These are phyloP conservation scores for Ustilago hordei DNA, from an alignment of 1,284 basidiomycete genomes.

Conservation along the genomic window DNA sequence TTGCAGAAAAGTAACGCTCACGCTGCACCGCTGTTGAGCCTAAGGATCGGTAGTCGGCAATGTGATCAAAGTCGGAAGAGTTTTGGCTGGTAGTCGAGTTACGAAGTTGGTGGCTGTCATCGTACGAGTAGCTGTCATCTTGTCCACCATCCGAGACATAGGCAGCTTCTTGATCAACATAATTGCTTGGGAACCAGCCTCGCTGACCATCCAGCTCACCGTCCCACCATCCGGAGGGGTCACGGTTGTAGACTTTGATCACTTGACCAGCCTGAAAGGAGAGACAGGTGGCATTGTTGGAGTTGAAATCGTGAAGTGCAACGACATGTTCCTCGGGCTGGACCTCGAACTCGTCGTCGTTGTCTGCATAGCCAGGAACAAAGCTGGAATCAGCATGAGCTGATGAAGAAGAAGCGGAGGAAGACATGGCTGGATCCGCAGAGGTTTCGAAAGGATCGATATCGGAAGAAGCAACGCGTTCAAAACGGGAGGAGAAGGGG, in stretches of 20 bases:
- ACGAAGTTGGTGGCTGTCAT: slow-evolving; percentile 16
- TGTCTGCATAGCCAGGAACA: slow-evolving; percentile 11
- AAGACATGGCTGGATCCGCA: slow-evolving; percentile 18
- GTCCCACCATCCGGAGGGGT: slow-evolving; percentile 97
- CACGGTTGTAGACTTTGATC: slow-evolving; percentile 87
- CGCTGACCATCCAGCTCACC: slow-evolving; percentile 78
- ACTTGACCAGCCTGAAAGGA: slow-evolving; percentile 89
- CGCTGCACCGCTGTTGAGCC: slow-evolving; percentile 3
- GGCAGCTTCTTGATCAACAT: slow-evolving; percentile 54
- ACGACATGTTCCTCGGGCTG: slow-evolving; percentile 67
- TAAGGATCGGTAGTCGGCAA: slow-evolving; percentile 18
- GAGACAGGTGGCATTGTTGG: slow-evolving; percentile 75
- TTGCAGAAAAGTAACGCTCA: slow-evolving; percentile 40
- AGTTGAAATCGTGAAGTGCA: slow-evolving; percentile 70
- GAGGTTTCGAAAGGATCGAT: slow-evolving; percentile 4
- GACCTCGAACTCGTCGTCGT: slow-evolving; percentile 26
- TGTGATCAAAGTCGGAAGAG: slow-evolving; percentile 29
- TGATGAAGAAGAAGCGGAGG: slow-evolving; percentile 28
- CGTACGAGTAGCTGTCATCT: slow-evolving; percentile 36
- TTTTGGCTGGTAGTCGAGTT: slow-evolving; percentile 19
- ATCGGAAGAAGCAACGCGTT: slow-evolving; percentile 26
- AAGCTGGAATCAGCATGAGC: slow-evolving; percentile 24
- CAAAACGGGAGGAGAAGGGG: slow-evolving; percentile 28
- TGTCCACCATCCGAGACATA: slow-evolving; percentile 44
- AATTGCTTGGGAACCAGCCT: slow-evolving; percentile 97